phyloP scores from a whole-genome alignment of 208 protist species.

The Acanthamoeba comandoni region DNA sequence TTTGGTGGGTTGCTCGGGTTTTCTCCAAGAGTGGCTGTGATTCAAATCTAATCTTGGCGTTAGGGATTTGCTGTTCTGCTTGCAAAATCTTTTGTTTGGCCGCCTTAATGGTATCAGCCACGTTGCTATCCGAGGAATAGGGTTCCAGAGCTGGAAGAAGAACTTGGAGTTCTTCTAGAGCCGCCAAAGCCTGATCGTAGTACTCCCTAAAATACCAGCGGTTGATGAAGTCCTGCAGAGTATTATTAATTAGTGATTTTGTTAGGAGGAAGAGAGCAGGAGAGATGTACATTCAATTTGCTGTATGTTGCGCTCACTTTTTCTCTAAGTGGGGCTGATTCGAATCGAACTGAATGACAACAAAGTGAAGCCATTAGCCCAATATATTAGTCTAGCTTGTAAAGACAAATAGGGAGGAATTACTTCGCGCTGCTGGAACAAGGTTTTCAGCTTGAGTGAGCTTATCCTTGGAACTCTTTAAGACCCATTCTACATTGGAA shows the following conservation, averaged over 20 bases:
- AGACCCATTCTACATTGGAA: neutral
- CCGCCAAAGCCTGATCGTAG: neutral
- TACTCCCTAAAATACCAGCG: slow-evolving; percentile 4
- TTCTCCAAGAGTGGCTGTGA: slow-evolving; percentile 17
- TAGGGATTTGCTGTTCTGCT: slow-evolving; percentile 44
- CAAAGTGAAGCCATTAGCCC: too few relatives aligned
- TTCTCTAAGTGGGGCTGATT: slow-evolving; percentile 6
- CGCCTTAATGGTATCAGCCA: slow-evolving; percentile 25
- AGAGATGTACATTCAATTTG: slow-evolving; percentile 35
- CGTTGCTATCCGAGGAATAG: neutral
- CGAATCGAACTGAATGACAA: neutral
- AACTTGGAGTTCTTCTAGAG: neutral
- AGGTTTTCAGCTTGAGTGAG: slow-evolving; percentile 27
- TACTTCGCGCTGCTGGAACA: slow-evolving; percentile 9
- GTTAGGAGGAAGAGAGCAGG: too few relatives aligned
- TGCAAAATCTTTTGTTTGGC: slow-evolving; percentile 37
- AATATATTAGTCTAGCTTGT: too few relatives aligned
- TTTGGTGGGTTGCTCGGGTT: neutral
- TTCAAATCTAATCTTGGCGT: slow-evolving; percentile 40
- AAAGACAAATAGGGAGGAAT: too few relatives aligned
- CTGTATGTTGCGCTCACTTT: slow-evolving; percentile 38
- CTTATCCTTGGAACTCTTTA: slow-evolving; percentile 35
- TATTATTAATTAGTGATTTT: too few relatives aligned
- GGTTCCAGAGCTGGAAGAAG: neutral
- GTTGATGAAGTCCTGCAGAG: neutral